Evolutionary conservation across 2,329 filamentous ascomycete genomes (phyloP), one percentile per base, ranked within the genome.

Genomic region (Colletotrichum eleusines): DNA sequence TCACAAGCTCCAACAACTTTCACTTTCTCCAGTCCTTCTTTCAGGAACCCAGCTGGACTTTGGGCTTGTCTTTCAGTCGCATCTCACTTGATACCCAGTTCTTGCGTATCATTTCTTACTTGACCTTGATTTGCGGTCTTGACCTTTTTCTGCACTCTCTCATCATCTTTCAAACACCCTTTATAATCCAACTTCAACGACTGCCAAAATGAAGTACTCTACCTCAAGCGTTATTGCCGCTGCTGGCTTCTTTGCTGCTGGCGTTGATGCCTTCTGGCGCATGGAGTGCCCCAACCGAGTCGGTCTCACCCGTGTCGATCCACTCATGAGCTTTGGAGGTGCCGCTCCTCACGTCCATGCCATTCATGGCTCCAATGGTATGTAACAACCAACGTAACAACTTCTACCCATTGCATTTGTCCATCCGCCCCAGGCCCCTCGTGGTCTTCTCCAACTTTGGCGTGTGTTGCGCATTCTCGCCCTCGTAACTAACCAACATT

Each of bases 211-310:
- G 70, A 72, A 71, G 55, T 31, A 53, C 46, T 53, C 48, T n/a
- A 51, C 33, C 26, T 44, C 18, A 12, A 60, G 18, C 23, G 20
- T 62, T 31, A 14, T 67, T 28, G 58, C 63, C 23, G n/a, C 58
- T 1, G 50, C 60, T 6, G 23, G 35, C n/a, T 26, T 46, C 20
- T 42, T 72, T 2, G 57, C 38, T 16, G 23, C n/a, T 50, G 74
- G 81, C 68, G 86, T 84, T 57, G 78, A 87, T 75, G 94, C 92
- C 71, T 97, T 97, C 81, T 97, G 93, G 93, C 93, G 94, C 78
- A 92, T 97, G 87, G 92, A 94, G 76, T 97, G 94, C 81, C 91
- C 89, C 75, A 90, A 90, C 66, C 87, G 88, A 57, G 85, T 90
- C 74, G 93, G 90, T 73, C 79, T 93, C 68, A 92, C 89, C 60